Evolutionary conservation across 2,329 filamentous ascomycete genomes (phyloP).

Genomic region (Verticillium nonalfalfae): DNA sequence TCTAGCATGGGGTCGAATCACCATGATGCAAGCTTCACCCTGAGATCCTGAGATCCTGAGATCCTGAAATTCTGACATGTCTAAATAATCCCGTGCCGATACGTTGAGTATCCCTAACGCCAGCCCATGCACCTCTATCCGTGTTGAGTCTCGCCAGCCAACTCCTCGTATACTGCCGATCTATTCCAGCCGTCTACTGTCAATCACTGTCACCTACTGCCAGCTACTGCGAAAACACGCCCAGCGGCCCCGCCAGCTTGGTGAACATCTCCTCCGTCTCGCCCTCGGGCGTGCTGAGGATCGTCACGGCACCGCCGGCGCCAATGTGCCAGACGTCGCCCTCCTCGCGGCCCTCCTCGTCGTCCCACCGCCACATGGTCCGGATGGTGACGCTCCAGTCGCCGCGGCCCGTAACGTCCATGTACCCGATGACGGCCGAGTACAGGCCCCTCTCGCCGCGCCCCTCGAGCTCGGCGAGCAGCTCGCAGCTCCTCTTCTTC

Average conservation of each 20-base stretch:
- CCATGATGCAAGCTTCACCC: too few species aligned
- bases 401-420: constrained; percentile 76
- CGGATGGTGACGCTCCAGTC: constrained; percentile 92
- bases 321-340: constrained; percentile 73
- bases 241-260: constrained; percentile 57
- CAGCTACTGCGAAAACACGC: constrained; percentile 33
- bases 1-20: too few species aligned
- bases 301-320: constrained; percentile 85
- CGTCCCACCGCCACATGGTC: constrained; percentile 68
- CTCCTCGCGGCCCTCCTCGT: constrained; percentile 36
- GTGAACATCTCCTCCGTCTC: constrained; percentile 90
- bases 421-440: constrained; percentile 82
- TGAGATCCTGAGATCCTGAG: too few species aligned
- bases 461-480: constrained; percentile 65
- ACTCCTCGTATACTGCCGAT: background rate
- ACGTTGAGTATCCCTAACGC: constrained; percentile 23
- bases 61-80: too few species aligned
- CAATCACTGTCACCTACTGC: too few species aligned
- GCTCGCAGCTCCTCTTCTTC: constrained; percentile 86
- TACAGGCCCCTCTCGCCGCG: constrained; percentile 66
- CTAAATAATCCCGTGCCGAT: constrained; percentile 14
- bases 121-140: background rate
- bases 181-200: too few species aligned
- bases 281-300: constrained; percentile 69
- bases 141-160: background rate